Evolutionary conservation across 2,329 filamentous ascomycete genomes (phyloP).

Genomic region (Magnaporthiopsis poae): DNA sequence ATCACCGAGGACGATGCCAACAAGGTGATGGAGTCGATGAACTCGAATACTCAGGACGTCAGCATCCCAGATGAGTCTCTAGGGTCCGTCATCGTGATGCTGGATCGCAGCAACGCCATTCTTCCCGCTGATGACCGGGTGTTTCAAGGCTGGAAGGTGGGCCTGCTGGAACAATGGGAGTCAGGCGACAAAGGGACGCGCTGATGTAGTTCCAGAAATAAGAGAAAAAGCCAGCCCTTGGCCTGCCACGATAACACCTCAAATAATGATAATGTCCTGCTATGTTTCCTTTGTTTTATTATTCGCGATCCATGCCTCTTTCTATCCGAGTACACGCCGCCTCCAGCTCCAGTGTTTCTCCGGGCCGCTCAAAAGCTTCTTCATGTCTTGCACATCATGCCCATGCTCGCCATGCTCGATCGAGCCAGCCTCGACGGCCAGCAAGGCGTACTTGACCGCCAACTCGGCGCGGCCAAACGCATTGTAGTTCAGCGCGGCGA

Average conservation of each 20-base stretch:
- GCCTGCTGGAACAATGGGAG: conserved; percentile 46
- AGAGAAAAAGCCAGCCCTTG: too few species aligned
- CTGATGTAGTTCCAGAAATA: not conserved
- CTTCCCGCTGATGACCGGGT: conserved; percentile 46
- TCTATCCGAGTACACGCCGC: not conserved
- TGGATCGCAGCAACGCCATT: conserved; percentile 39
- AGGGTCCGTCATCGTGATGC: conserved; percentile 27
- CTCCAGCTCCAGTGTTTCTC: conserved; percentile 25
- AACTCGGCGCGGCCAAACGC: conserved; percentile 25
- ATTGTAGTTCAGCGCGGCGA: conserved; percentile 28
- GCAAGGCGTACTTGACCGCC: conserved; percentile 21
- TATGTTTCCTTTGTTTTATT: not conserved
- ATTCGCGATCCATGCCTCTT: not conserved
- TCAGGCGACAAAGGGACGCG: not conserved
- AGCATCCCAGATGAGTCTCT: conserved; percentile 43
- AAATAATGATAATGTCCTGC: not conserved
- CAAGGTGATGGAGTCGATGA: conserved; percentile 38
- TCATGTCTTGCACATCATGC: conserved; percentile 23
- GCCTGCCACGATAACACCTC: too few species aligned
- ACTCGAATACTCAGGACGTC: conserved; percentile 50
- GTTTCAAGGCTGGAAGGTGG: conserved; percentile 60
- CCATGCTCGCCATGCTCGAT: conserved; percentile 23
- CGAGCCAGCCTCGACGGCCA: conserved; percentile 22
- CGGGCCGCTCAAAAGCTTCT: conserved; percentile 22
- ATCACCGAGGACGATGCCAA: conserved; percentile 35